Evolutionary conservation across 805 yeast genomes (phyloP), one percentile per base, ranked within the genome.

Genomic region (Cyberlindnera japonica): DNA sequence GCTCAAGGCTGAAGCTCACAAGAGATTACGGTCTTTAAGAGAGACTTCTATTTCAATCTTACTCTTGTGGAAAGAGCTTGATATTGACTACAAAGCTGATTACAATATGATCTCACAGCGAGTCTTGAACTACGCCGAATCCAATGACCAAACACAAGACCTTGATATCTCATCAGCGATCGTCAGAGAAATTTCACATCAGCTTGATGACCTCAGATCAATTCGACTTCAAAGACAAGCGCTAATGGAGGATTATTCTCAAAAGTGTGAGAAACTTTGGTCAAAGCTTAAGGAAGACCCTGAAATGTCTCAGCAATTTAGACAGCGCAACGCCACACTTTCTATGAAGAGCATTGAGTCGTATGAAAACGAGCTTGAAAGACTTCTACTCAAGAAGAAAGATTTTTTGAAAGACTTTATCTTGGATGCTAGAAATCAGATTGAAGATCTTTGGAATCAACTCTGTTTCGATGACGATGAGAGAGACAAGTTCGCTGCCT

Each of bases 401-500:
- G 71, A 76, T 41, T 74, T 75, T 48, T 76, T 90, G 16, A 81
- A 83, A 37, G 75, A 76, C 16, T 81, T 90, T 44, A 83, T 90
- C 11, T 54, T 65, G 6, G 83, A 78, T 33, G 68, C 83, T 2
- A 70, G 91, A 58, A 52, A 55, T 2, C 75, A 76, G 41, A 81
- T 90, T 10, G 70, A 68, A 29, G 72, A 67, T 4, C 62, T 75
- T 10, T 89, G 95, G 90, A 65, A 71, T 25, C 60, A 68, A 8
- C 61, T 90, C 50, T 79, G 73, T 58, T 82, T 73, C 46, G 70
- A 83, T 2, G 71, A 68, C 1, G 69, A 65, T 1, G 79, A 81
- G 37, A 70, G 75, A 48, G 45, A 44, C 1, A 56, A 55, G 2
- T 84, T 86, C 58, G 58, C 67, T 23, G 53, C 45, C 18, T 68